Evolutionary conservation across 306 rosid species (phyloP).

Genomic region (Betula pendula): DNA sequence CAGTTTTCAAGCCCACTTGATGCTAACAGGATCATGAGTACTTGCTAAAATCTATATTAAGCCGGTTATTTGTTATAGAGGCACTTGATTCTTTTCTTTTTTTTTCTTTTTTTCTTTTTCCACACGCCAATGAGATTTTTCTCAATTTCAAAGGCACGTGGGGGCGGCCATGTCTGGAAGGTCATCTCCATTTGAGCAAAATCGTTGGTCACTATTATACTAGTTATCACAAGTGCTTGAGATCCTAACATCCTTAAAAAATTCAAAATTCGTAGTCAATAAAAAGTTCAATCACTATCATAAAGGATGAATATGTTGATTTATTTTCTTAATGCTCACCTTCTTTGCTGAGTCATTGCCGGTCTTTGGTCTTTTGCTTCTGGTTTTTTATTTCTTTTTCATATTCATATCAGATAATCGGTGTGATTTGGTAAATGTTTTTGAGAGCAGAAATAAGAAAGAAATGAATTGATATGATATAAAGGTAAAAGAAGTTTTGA

Average conservation of each 20-base stretch:
- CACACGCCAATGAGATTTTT: neutral
- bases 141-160: neutral
- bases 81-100: too few species aligned
- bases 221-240: neutral
- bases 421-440: too few species aligned
- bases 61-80: too few species aligned
- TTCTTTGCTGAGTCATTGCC: neutral
- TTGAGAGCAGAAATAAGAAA: too few species aligned
- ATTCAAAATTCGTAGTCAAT: neutral
- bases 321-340: neutral
- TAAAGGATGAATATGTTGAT: neutral
- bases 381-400: neutral
- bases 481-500: too few species aligned
- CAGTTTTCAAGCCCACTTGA: too few species aligned
- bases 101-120: too few species aligned
- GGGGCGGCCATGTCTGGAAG: neutral
- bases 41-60: too few species aligned
- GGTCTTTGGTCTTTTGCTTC: neutral
- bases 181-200: neutral
- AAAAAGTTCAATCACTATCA: neutral
- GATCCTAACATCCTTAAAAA: neutral
- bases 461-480: too few species aligned
- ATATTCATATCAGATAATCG: neutral
- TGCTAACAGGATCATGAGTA: too few species aligned
- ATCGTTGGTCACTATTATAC: neutral